These are phyloP conservation scores for Trichoderma pleuroti DNA, from an alignment of 2,329 filamentous ascomycete genomes.

Conservation along the genomic window DNA sequence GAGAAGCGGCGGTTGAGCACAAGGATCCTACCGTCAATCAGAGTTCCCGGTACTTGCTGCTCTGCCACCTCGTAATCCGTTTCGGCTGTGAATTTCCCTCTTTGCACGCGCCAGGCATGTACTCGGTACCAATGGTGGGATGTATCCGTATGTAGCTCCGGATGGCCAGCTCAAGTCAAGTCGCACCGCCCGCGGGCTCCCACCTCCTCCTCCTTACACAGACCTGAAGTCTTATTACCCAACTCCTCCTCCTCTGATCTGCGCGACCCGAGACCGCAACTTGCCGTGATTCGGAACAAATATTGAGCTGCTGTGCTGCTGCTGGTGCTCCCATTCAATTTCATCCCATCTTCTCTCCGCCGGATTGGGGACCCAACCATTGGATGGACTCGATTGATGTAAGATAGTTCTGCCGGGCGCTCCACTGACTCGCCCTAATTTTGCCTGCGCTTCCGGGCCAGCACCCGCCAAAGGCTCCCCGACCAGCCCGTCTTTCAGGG, in stretches of 20 bases:
- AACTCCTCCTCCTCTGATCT: neutral
- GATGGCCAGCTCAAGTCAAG: neutral
- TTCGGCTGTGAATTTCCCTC: neutral
- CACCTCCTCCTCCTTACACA: neutral
- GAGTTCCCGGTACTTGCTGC: neutral
- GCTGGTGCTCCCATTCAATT: neutral
- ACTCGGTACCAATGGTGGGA: neutral
- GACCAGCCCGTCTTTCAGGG: neutral
- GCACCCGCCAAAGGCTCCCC: neutral
- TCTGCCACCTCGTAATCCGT: neutral
- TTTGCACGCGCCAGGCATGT: neutral
- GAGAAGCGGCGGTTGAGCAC: neutral
- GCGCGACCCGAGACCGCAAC: conserved; percentile 1
- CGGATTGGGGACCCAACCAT: neutral
- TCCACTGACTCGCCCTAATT: neutral
- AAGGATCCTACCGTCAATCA: neutral
- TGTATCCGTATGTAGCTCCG: neutral
- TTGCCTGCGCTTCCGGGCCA: neutral
- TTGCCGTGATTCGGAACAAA: neutral
- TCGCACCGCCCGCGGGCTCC: neutral
- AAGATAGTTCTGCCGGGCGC: conserved; percentile 3
- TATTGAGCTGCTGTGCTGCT: neutral
- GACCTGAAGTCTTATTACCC: neutral
- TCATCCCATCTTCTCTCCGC: neutral
- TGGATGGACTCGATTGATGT: neutral